phyloP scores from a whole-genome alignment of 139 green algal species.

The Coelastrella sp. region DNA sequence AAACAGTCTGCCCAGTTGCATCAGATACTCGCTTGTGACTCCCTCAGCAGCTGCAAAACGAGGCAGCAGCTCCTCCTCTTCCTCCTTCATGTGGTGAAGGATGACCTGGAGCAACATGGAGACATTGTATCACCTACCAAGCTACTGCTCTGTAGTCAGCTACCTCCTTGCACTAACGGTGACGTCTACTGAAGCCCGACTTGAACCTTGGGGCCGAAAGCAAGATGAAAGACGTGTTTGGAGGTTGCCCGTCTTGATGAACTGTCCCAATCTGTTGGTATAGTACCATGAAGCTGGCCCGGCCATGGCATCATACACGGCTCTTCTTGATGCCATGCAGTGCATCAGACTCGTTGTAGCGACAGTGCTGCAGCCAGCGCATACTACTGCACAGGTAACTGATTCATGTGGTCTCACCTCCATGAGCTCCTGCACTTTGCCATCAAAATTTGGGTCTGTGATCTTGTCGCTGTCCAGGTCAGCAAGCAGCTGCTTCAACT shows the following conservation, averaged over 20 bases:
- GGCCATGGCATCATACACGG: too few relatives aligned
- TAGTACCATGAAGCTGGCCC: too few relatives aligned
- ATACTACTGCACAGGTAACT: not conserved
- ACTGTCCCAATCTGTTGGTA: not conserved
- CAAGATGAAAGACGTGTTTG: too few relatives aligned
- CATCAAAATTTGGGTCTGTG: slow-evolving; percentile 29
- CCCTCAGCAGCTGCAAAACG: slow-evolving; percentile 33
- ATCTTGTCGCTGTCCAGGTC: not conserved
- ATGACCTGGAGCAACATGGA: slow-evolving; percentile 20
- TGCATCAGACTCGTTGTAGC: too few relatives aligned
- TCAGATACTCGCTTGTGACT: slow-evolving; percentile 29
- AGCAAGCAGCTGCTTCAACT: slow-evolving; percentile 27
- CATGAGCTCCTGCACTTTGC: slow-evolving; percentile 27
- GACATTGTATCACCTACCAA: not conserved
- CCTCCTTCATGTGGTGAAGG: slow-evolving; percentile 37
- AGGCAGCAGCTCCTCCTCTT: slow-evolving; percentile 40
- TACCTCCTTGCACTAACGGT: too few relatives aligned
- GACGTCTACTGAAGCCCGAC: too few relatives aligned
- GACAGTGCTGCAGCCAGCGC: too few relatives aligned
- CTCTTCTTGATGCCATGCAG: too few relatives aligned
- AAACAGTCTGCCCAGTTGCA: slow-evolving; percentile 29
- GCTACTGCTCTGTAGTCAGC: too few relatives aligned
- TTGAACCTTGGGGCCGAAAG: too few relatives aligned
- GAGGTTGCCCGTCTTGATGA: too few relatives aligned
- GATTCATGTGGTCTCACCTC: not conserved